Evolutionary conservation across 345 rosid species (phyloP).

Genomic region (Gossypioides kirkii): DNA sequence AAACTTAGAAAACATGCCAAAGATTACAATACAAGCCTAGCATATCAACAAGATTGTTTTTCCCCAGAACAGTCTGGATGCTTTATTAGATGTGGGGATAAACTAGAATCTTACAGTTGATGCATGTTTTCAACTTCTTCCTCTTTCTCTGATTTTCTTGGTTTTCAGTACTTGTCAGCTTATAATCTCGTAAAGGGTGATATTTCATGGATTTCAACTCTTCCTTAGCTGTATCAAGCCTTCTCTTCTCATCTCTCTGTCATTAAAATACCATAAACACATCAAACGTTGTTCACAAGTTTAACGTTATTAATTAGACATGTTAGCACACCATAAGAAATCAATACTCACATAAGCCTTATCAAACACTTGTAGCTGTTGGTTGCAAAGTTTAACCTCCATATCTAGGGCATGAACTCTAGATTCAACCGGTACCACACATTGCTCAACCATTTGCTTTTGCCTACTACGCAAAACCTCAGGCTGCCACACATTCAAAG

Average conservation of each 20-base stretch:
- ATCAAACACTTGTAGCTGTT: conserved; percentile 47
- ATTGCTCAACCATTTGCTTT: conserved; percentile 72
- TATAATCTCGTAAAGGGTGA: conserved; percentile 66
- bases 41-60: background rate
- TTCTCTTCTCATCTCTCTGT: conserved; percentile 52
- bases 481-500: conserved; percentile 95
- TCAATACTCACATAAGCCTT: conserved; percentile 54
- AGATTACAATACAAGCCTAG: background rate
- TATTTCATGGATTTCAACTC: conserved; percentile 67
- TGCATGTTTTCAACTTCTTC: conserved; percentile 42
- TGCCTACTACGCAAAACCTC: conserved; percentile 62
- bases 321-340: background rate
- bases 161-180: conserved; percentile 18
- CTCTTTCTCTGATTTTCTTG: conserved; percentile 26
- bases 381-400: conserved; percentile 81
- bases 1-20: background rate
- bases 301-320: background rate
- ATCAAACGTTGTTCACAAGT: background rate
- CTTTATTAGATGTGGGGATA: background rate
- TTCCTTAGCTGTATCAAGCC: conserved; percentile 45
- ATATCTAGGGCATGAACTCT: conserved; percentile 58
- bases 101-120: conserved; percentile 33
- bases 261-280: conserved; percentile 9
- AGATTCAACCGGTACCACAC: conserved; percentile 59
- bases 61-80: background rate